Evolutionary conservation across 129 eudicot species (phyloP).

Genomic region (Pseudognaphalium luteoalbum): DNA sequence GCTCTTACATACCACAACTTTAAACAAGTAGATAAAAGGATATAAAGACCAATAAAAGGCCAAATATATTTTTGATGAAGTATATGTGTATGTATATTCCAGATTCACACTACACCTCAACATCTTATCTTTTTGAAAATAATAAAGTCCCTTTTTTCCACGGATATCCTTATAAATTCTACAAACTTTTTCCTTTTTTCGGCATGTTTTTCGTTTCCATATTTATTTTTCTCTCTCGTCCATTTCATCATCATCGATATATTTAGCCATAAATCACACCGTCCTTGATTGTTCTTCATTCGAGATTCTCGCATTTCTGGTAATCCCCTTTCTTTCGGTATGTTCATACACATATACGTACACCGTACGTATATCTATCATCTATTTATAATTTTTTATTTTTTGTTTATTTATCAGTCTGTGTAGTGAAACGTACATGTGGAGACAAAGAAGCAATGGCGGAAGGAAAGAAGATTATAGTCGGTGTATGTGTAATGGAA

Average conservation of each 20-base stretch:
- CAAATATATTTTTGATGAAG: conserved; percentile 16
- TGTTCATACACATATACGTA: background rate
- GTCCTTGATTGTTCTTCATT: background rate
- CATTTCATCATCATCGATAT: background rate
- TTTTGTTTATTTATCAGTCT: conserved; percentile 11
- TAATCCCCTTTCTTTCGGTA: conserved; percentile 3
- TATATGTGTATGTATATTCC: conserved; percentile 35
- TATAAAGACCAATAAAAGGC: conserved; percentile 11
- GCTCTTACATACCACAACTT: no score
- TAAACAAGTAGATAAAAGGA: no score
- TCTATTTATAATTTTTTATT: background rate
- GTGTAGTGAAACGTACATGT: background rate
- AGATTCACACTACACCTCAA: conserved; percentile 27
- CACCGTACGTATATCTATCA: background rate
- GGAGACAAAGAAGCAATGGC: conserved; percentile 25
- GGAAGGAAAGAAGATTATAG: conserved; percentile 47
- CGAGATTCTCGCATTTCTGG: conserved; percentile 31
- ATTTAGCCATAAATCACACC: conserved; percentile 1
- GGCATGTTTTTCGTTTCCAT: conserved; percentile 19
- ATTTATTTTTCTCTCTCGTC: background rate
- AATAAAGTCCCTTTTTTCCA: conserved; percentile 13
- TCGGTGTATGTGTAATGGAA: conserved; percentile 99
- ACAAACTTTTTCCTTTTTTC: conserved; percentile 14
- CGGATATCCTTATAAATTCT: conserved; percentile 29
- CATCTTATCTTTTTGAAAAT: background rate